Evolutionary conservation across 1,139 yeast genomes (phyloP), one percentile per base, ranked within the genome.

Genomic region (Pneumocystis murina): DNA sequence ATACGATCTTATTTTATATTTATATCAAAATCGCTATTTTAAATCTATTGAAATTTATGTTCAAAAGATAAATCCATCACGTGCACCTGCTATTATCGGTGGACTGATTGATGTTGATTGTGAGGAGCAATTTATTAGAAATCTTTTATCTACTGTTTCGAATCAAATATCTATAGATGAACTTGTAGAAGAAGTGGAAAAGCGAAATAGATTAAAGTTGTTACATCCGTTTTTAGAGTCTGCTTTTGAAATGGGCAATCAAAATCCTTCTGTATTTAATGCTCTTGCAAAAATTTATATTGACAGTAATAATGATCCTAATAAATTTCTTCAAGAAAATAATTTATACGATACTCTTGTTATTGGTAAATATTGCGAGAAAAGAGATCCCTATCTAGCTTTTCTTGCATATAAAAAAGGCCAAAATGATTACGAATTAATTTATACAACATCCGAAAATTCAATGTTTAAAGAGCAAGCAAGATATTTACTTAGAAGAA

Each of bases 391-490:
- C 67, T 92, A 89, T 78, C 80, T 92, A 75, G 99, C 98, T 24
- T 92, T 89, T 75, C 92, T 92, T 76, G 95, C 96, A 64, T 92
- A 92, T 75, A 95, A 95, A 68, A 91, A 90, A 77, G 99, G 99
- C 73, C 80, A 82, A 65, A 91, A 92, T 72, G 96, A 92, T 74
- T 85, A 80, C 67, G 98, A 92, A 75, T 82, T 92, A 72, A 83
- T 92, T 71, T 80, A 84, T 72, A 90, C 92, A 74, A 92, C 98
- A 70, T 92, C 92, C 74, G 98, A 94, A 73, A 92, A 92, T 76
- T 84, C 94, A 71, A 92, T 92, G 99, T 92, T 87, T 81, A 94
- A 94, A 76, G 92, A 92, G 76, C 98, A 94, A 79, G 98, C 98
- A 16, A 85, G 97, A 75, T 92, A 94, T 74, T 80, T 92, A 73